A percentile compares a stretch with the other conserved stretches of the same genome.
These are phyloP conservation scores for Cryomyces antarcticus DNA, from an alignment of 495 filamentous ascomycete genomes.

Conservation along the genomic window DNA sequence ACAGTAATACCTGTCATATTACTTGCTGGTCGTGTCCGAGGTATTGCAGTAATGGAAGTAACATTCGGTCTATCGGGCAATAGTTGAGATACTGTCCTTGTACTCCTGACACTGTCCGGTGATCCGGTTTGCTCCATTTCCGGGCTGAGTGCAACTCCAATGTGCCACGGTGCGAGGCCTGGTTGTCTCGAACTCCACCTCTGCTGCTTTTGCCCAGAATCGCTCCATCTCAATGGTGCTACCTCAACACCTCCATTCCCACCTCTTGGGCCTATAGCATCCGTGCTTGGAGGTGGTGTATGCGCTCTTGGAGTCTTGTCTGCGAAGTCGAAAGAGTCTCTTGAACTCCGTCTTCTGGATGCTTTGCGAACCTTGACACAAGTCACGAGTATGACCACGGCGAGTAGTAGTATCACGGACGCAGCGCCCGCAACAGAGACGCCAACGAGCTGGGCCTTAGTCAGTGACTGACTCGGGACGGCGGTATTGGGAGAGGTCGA, in stretches of 20 bases:
- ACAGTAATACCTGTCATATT: slow-evolving; percentile 4
- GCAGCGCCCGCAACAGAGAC: background rate
- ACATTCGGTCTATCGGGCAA: slow-evolving; percentile 8
- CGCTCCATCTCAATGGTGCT: background rate
- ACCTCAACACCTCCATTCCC: background rate
- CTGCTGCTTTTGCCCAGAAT: background rate
- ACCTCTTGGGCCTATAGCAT: background rate
- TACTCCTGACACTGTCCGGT: background rate
- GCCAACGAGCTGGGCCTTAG: background rate
- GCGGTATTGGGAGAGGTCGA: background rate
- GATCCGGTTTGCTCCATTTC: background rate
- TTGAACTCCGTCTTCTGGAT: background rate
- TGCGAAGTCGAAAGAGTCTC: background rate
- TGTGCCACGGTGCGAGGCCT: background rate
- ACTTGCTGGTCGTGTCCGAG: background rate
- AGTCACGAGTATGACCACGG: background rate
- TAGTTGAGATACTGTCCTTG: slow-evolving; percentile 5
- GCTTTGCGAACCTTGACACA: background rate
- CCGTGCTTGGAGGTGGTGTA: background rate
- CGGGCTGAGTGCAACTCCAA: background rate
- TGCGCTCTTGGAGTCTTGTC: background rate
- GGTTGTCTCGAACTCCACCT: background rate
- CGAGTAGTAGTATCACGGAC: background rate
- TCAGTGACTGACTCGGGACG: background rate
- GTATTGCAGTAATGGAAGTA: background rate